These are phyloP conservation scores for Trichophyton schoenleinii DNA, from an alignment of 2,329 filamentous ascomycete species.

Conservation along the genomic window DNA sequence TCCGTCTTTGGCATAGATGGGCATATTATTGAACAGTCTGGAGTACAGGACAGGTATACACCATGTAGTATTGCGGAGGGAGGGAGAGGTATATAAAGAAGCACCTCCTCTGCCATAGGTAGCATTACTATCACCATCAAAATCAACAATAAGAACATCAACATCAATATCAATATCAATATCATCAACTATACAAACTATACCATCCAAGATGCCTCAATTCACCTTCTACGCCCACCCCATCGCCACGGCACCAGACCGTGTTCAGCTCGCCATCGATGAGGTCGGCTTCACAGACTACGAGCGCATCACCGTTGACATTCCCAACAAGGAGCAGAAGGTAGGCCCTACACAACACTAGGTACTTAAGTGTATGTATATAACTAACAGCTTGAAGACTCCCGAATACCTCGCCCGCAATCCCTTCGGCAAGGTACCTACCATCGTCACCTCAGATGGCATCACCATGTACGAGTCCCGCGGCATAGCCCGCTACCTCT, in stretches of 20 bases:
- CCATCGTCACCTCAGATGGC: constrained; percentile 28
- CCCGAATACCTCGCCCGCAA: constrained; percentile 20
- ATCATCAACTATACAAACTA: not conserved
- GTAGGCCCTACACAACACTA: constrained; percentile 15
- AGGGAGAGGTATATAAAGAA: not conserved
- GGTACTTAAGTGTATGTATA: not conserved
- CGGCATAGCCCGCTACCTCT: constrained; percentile 37
- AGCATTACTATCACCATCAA: not conserved
- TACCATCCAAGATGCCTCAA: not conserved
- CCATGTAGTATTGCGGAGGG: not conserved
- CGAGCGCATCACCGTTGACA: constrained; percentile 28
- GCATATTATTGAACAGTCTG: too few relatives aligned
- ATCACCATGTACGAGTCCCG: constrained; percentile 39
- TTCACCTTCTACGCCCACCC: constrained; percentile 33
- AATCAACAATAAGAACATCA: not conserved
- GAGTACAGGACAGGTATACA: not conserved
- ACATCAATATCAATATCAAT: not conserved
- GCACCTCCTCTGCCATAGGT: not conserved
- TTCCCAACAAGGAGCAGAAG: constrained; percentile 34
- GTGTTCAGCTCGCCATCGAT: constrained; percentile 33
- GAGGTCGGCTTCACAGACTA: constrained; percentile 36
- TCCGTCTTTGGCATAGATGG: not conserved
- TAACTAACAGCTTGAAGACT: constrained; percentile 11
- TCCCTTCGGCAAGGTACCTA: constrained; percentile 34
- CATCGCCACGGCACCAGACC: constrained; percentile 34